A percentile compares a stretch with the other conserved stretches of the same genome.
Evolutionary conservation across 257 asterid genomes (phyloP).

Genomic region (Rhazya stricta): DNA sequence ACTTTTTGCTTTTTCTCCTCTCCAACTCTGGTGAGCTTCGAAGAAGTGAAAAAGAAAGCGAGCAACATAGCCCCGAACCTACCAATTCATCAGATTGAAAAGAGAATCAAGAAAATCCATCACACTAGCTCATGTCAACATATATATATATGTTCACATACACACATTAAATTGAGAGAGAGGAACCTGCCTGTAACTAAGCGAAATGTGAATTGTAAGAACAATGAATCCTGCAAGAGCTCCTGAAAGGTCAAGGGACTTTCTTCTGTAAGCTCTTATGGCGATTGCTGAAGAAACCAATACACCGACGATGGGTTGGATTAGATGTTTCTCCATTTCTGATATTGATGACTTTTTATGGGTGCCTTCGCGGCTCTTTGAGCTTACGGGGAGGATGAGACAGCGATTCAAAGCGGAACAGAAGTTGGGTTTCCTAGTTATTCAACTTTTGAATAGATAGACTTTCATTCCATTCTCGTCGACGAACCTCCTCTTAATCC

Average conservation of each 20-base stretch:
- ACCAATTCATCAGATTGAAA: neutral
- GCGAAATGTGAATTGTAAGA: slow-evolving; percentile 71
- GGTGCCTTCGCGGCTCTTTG: neutral
- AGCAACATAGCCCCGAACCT: slow-evolving; percentile 79
- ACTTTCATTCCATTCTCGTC: neutral
- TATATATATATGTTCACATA: neutral
- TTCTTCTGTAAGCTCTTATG: slow-evolving; percentile 52
- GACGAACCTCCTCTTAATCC: neutral
- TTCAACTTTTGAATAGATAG: neutral
- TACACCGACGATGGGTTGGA: slow-evolving; percentile 52
- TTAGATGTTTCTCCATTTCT: slow-evolving; percentile 37
- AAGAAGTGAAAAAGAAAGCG: slow-evolving; percentile 72
- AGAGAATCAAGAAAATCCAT: neutral
- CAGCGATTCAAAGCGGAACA: neutral
- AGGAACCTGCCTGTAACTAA: slow-evolving; percentile 56
- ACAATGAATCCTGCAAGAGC: slow-evolving; percentile 68
- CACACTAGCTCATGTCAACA: neutral
- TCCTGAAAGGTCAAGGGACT: slow-evolving; percentile 79
- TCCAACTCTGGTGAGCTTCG: slow-evolving; percentile 73
- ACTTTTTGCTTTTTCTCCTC: slow-evolving; percentile 65
- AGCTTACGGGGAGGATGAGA: neutral
- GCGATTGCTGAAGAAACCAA: slow-evolving; percentile 52
- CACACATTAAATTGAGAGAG: neutral
- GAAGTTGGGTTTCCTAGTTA: neutral
- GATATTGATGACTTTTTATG: neutral